These are phyloP conservation scores for Gymnopus androsaceus DNA, from an alignment of 1,284 basidiomycete species.

Conservation along the genomic window DNA sequence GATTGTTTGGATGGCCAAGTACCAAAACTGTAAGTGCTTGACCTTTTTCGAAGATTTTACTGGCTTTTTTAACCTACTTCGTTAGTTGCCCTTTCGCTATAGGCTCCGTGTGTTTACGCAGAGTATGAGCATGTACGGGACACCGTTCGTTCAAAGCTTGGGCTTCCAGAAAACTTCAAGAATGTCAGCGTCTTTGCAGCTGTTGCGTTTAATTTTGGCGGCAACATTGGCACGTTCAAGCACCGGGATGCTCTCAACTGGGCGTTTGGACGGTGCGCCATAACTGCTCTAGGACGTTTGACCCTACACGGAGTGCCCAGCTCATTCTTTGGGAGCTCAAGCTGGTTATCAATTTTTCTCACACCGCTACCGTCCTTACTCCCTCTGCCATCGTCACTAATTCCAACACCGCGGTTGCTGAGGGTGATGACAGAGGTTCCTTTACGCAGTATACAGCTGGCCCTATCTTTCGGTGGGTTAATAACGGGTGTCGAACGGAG, in stretches of 20 bases:
- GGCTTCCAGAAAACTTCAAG: neutral
- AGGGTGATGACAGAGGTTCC: neutral
- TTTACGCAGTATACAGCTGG: conserved; percentile 12
- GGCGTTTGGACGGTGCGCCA: conserved; percentile 8
- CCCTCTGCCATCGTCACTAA: conserved; percentile 5
- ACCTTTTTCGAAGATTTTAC: neutral
- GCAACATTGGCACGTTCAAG: conserved; percentile 4
- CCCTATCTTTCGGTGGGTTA: neutral
- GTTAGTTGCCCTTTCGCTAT: neutral
- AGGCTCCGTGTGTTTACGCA: neutral
- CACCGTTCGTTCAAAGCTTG: neutral
- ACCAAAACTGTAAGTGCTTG: conserved; percentile 1
- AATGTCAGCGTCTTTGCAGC: neutral
- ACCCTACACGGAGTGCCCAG: neutral
- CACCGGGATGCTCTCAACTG: conserved; percentile 6
- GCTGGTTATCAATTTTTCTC: conserved; percentile 6
- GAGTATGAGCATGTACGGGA: neutral
- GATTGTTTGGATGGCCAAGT: neutral
- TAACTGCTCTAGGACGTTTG: conserved; percentile 6
- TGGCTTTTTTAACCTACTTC: neutral
- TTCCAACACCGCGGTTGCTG: neutral
- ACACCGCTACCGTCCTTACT: neutral
- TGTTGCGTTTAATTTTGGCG: conserved; percentile 7
- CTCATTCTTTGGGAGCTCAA: conserved; percentile 9
- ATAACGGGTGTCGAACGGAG: conserved; percentile 3